Conservation (phyloP, 495 filamentous ascomycete species). For the Aspergillus ostianus region DNA sequence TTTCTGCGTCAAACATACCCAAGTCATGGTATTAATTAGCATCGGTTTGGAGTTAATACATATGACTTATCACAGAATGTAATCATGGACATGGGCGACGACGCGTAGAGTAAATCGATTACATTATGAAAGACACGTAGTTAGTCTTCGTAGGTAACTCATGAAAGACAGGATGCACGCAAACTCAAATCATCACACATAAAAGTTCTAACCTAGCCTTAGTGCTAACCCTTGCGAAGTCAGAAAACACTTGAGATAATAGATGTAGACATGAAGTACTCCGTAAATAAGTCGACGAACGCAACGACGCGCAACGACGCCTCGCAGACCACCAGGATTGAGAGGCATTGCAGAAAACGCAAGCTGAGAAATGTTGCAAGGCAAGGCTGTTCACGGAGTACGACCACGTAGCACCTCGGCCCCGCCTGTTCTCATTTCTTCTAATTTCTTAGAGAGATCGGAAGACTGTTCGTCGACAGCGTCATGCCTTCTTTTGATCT, state of each 20-base stretch:
- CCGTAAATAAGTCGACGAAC: not conserved
- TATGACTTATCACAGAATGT: not conserved
- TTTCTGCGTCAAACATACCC: slow-evolving; percentile 5
- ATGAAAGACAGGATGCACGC: not conserved
- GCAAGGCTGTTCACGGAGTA: slow-evolving; percentile 22
- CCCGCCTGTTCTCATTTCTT: slow-evolving; percentile 45
- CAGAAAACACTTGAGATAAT: not conserved
- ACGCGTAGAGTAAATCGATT: not conserved
- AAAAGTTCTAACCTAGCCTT: not conserved
- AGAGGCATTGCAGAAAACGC: not conserved
- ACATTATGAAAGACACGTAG: not conserved
- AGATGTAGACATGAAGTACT: not conserved
- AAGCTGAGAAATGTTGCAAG: not conserved
- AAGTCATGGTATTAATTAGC: slow-evolving; percentile 6
- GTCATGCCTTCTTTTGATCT: slow-evolving; percentile 55
- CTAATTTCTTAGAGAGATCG: slow-evolving; percentile 40
- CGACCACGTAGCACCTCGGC: slow-evolving; percentile 42
- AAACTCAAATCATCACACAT: slow-evolving; percentile 7
- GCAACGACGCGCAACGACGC: not conserved
- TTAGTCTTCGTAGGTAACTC: not conserved
- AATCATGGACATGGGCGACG: not conserved
- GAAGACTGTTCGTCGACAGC: slow-evolving; percentile 33
- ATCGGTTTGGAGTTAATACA: slow-evolving; percentile 11
- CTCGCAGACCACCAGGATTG: slow-evolving; percentile 7
- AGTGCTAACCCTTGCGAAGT: not conserved